phyloP scores from a whole-genome alignment of 495 filamentous ascomycete species.

The Glutinoglossum americanum region DNA sequence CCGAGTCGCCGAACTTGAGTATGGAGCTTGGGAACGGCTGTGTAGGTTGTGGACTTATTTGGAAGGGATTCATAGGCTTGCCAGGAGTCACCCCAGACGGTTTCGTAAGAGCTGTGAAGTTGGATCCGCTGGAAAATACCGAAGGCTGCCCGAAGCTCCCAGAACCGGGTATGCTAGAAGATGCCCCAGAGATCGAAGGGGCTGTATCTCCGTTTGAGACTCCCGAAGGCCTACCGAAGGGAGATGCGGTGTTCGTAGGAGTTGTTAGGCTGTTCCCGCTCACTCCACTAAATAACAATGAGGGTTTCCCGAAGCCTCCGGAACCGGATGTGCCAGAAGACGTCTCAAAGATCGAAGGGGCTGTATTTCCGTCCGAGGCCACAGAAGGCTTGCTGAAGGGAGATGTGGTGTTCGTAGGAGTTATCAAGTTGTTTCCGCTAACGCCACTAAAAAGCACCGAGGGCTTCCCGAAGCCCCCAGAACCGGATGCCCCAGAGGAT shows the following conservation, averaged over 20 bases:
- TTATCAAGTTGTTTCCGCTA: too few species aligned
- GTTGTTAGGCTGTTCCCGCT: too few species aligned
- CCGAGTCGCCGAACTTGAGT: background rate
- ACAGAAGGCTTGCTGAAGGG: background rate
- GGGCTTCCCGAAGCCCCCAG: background rate
- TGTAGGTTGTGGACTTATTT: background rate
- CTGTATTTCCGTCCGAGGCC: background rate
- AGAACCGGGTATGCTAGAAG: background rate
- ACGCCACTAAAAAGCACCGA: background rate
- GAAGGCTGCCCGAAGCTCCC: background rate
- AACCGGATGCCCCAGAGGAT: background rate
- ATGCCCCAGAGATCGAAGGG: background rate
- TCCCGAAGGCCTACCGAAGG: background rate
- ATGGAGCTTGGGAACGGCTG: background rate
- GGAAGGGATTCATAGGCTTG: background rate
- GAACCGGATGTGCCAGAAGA: background rate
- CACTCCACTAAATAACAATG: background rate
- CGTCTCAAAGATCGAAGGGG: background rate
- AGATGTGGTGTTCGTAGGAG: too few species aligned
- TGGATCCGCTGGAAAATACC: background rate
- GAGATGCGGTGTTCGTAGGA: too few species aligned
- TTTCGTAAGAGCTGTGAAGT: background rate
- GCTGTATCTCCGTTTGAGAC: background rate
- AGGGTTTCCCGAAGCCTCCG: background rate
- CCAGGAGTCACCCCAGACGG: background rate